These are phyloP conservation scores for Candida cerambycidarum DNA, from an alignment of 805 yeast species.

Conservation along the genomic window DNA sequence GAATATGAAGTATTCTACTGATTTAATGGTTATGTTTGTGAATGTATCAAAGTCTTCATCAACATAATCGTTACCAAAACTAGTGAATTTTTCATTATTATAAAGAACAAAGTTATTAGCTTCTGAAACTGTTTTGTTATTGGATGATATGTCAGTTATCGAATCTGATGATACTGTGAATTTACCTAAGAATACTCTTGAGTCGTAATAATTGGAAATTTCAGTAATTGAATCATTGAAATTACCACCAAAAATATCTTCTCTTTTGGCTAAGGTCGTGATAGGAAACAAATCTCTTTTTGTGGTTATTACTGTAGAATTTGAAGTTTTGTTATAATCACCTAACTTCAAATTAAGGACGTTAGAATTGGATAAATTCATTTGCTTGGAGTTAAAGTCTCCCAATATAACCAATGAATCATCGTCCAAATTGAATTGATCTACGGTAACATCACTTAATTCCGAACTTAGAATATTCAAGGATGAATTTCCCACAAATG, in stretches of 20 bases:
- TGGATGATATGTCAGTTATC: conserved; percentile 27
- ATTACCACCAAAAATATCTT: conserved; percentile 26
- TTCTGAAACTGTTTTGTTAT: conserved; percentile 22
- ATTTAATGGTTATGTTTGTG: conserved; percentile 36
- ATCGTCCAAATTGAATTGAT: conserved; percentile 27
- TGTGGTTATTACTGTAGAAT: conserved; percentile 23
- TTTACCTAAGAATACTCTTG: conserved; percentile 30
- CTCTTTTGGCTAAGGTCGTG: conserved; percentile 14
- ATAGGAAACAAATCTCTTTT: conserved; percentile 19
- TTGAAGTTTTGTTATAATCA: conserved; percentile 32
- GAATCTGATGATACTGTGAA: conserved; percentile 28
- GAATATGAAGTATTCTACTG: conserved; percentile 43
- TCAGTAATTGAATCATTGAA: conserved; percentile 31
- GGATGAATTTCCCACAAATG: conserved; percentile 41
- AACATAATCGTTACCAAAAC: conserved; percentile 37
- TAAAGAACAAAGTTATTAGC: conserved; percentile 41
- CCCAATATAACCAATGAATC: conserved; percentile 48
- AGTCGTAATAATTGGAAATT: conserved; percentile 20
- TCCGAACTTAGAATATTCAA: conserved; percentile 36
- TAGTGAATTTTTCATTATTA: conserved; percentile 37
- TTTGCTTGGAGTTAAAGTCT: conserved; percentile 37
- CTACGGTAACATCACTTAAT: conserved; percentile 35
- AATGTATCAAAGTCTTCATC: conserved; percentile 27
- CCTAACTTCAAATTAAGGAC: conserved; percentile 27
- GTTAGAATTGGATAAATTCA: conserved; percentile 27